Base-by-base conservation (phyloP, 495 filamentous ascomycete genomes). In the Neurospora sp. region DNA sequence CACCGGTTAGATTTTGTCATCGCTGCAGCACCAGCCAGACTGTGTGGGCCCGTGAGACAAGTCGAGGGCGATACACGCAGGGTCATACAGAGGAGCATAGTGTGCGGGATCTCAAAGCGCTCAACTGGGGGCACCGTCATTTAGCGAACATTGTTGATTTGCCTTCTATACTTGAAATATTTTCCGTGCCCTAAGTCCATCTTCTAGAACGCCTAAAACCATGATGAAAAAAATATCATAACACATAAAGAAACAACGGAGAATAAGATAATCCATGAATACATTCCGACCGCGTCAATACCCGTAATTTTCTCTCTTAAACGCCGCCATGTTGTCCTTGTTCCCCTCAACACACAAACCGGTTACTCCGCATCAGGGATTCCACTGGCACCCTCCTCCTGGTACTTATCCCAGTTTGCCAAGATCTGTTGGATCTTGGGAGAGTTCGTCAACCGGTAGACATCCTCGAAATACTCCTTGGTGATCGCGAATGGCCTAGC, bases 391-490 rank as follows among this genome's bases (percentile, higher is more conserved):
- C 76, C 71, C 48, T 80, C 81, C 27, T 78, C 77, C 74, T 81
- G 79, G 78, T 90, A 91, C 77, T 88, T 89, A 35, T 91, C 89
- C 89, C 89, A 91, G 82, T 98, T 97, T 59, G 93, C 93, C 78
- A 99, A 81, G 75, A 99, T 91, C 73, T 92, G 87, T 40, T 92
- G 94, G 77, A 99, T 98, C 82, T 91, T 91, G 54, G 96, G 96
- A 6, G 92, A 94, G 80, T 94, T 98, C 6, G 96, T 99, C 76
- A 99, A 85, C 42, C 88, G 87, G 84, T 97, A 98, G 35, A 99
- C 96, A 78, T 98, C 95, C 86, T 99, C 94, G 82, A 99, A 99
- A 85, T 99, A 99, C 82, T 97, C 96, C 87, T 96, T 97, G 23
- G 93, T 94, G 69, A 99, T 87, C 80, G 96, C 92, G 81, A 99